Evolutionary conservation across 1,284 basidiomycete genomes (phyloP), one percentile per base, ranked within the genome.

Genomic region (Amylostereum chailletii): DNA sequence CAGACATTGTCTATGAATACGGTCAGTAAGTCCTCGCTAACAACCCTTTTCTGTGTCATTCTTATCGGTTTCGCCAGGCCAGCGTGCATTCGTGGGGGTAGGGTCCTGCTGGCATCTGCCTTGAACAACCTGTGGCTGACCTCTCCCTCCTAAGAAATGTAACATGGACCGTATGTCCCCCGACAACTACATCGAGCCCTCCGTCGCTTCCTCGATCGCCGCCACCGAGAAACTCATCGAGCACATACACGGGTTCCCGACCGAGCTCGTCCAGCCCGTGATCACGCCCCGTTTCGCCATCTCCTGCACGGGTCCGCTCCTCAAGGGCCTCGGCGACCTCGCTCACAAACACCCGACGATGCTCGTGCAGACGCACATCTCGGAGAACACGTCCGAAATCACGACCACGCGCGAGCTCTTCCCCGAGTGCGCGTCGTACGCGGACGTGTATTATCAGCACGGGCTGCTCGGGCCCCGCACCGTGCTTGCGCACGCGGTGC

Each of bases 211-310:
- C 10, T 90, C 89, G 6, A 59, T 92, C 3, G 57, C 61, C 0
- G 74, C 75, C 42, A 93, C 91, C 0, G 62, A 71, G 48, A 67
- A 71, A n/a, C 74, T 94, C 41, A 82, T 96, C 55, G 56, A 70
- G 1, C 70, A 92, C 65, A 86, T 94, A 57, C 77, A 76, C 32
- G 61, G 74, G 1, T 65, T 88, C 34, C 64, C 73, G 27, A 45
- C 54, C 32, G 61, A 69, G 5, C 79, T 94, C 11, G 88, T 98
- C 4, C 86, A 89, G 51, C 94, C 94, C 0, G 83, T 95, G 60
- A 69, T 98, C 42, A 98, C 95, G 0, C 95, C 95, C 19, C 86
- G 94, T 19, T 98, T 99, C 65, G 94, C 95, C 31, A 88, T 99
- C 55, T 83, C 88, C n/a, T 95, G 92, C 66, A 84, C 92, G 0